Percentiles rank a stretch among this genome's conserved stretches.
phyloP scores from a whole-genome alignment of 768 basidiomycete genomes.

The Mycena galopus region DNA sequence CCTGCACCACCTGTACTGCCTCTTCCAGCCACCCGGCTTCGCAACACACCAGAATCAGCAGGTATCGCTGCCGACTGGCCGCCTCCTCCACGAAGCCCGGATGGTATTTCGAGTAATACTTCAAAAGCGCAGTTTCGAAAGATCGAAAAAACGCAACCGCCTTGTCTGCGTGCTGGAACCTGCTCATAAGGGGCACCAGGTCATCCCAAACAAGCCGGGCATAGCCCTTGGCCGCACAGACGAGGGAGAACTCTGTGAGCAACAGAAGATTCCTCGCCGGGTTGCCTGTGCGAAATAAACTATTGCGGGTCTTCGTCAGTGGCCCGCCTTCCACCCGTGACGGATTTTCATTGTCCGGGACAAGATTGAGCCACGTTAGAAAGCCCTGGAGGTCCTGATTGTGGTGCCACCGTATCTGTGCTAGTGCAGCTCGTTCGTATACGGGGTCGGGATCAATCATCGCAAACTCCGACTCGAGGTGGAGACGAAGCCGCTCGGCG shows the following conservation, averaged over 20 bases:
- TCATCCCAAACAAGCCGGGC: slow-evolving; percentile 31
- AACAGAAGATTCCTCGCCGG: slow-evolving; percentile 23
- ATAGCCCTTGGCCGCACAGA: slow-evolving; percentile 33
- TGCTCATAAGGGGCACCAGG: slow-evolving; percentile 22
- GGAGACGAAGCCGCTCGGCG: slow-evolving; percentile 29
- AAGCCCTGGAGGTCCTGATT: slow-evolving; percentile 21
- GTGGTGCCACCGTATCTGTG: slow-evolving; percentile 11
- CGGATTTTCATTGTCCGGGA: slow-evolving; percentile 30
- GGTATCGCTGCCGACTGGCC: slow-evolving; percentile 24
- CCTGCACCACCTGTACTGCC: slow-evolving; percentile 27
- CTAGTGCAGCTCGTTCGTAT: slow-evolving; percentile 35
- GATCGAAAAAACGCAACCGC: slow-evolving; percentile 26
- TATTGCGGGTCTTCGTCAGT: slow-evolving; percentile 28
- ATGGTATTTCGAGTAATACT: slow-evolving; percentile 23
- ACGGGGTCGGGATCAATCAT: slow-evolving; percentile 22
- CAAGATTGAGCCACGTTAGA: slow-evolving; percentile 28
- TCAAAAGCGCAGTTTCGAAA: slow-evolving; percentile 23
- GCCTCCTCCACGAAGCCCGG: slow-evolving; percentile 17
- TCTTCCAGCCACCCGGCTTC: slow-evolving; percentile 32
- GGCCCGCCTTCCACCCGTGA: slow-evolving; percentile 24
- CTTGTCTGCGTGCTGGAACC: slow-evolving; percentile 1
- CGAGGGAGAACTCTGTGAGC: slow-evolving; percentile 31
- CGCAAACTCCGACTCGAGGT: slow-evolving; percentile 1
- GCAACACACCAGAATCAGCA: slow-evolving; percentile 32
- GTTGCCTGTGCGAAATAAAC: slow-evolving; percentile 32